phyloP scores from a whole-genome alignment of 768 basidiomycete species.

The Tylopilus vinaceipallidus region DNA sequence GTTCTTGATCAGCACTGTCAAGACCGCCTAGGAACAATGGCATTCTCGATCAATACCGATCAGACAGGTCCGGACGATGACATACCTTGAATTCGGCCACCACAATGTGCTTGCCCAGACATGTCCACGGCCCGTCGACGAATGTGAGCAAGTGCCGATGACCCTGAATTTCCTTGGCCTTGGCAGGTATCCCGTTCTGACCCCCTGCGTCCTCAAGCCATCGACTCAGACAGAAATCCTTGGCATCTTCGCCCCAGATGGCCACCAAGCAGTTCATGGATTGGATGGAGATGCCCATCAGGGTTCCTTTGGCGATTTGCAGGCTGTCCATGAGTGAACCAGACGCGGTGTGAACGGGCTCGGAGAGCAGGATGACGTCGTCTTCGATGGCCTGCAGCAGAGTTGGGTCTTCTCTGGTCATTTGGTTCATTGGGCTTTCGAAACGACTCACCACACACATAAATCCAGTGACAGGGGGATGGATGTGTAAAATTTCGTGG shows the following conservation, averaged over 20 bases:
- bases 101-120: constrained; percentile 49
- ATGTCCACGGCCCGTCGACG: constrained; percentile 47
- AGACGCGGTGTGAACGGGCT: constrained; percentile 41
- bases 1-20: too few species aligned
- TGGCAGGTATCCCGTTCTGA: constrained; percentile 16
- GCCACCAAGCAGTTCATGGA: constrained; percentile 47
- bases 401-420: too few species aligned
- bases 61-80: too few species aligned
- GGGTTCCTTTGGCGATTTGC: constrained; percentile 46
- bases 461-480: not conserved
- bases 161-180: constrained; percentile 43
- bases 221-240: constrained; percentile 57
- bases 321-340: constrained; percentile 40
- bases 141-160: constrained; percentile 50
- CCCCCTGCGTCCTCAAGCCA: constrained; percentile 44
- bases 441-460: too few species aligned
- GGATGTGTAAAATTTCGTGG: constrained; percentile 38
- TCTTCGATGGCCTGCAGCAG: constrained; percentile 43
- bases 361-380: constrained; percentile 54
- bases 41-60: too few species aligned
- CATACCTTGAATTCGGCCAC: constrained; percentile 35
- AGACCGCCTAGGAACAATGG: too few species aligned
- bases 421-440: too few species aligned
- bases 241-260: constrained; percentile 60
- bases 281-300: constrained; percentile 41